Conservation (phyloP, 257 asterid genomes). For the Petrea volubilis region DNA sequence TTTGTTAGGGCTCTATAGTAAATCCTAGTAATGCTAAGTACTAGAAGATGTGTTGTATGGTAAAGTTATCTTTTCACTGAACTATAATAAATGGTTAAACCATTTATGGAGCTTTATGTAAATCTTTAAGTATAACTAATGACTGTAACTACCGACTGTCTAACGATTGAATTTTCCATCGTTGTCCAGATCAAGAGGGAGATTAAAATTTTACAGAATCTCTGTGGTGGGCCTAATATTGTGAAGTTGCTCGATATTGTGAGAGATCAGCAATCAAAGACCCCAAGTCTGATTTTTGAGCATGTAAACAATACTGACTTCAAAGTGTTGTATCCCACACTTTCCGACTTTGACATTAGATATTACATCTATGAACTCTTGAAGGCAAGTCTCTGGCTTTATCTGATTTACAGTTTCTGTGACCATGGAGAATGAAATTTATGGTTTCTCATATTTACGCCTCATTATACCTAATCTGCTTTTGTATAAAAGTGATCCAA, state of each 20-base stretch:
- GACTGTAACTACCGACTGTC: background rate
- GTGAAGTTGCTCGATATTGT: conserved; percentile 92
- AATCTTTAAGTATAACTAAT: background rate
- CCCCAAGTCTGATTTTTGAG: conserved; percentile 93
- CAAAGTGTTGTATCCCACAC: conserved; percentile 86
- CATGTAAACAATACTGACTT: conserved; percentile 88
- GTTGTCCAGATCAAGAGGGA: conserved; percentile 88
- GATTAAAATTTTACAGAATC: conserved; percentile 87
- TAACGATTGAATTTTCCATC: conserved; percentile 7
- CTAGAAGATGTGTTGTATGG: background rate
- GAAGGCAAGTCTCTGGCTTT: conserved; percentile 49
- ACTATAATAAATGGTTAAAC: background rate
- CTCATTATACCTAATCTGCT: background rate
- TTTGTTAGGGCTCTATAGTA: background rate
- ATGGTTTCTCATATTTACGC: background rate
- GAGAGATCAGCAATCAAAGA: conserved; percentile 91
- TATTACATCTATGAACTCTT: conserved; percentile 83
- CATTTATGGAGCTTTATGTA: background rate
- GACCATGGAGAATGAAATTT: conserved; percentile 7
- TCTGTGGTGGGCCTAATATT: conserved; percentile 90
- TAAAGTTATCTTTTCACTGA: background rate
- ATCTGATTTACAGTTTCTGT: conserved; percentile 2
- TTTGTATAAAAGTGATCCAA: background rate
- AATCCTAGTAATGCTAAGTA: background rate
- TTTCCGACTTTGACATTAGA: conserved; percentile 78